Evolutionary conservation across 2,329 filamentous ascomycete genomes (phyloP).

Genomic region (Xylariaceae sp.): DNA sequence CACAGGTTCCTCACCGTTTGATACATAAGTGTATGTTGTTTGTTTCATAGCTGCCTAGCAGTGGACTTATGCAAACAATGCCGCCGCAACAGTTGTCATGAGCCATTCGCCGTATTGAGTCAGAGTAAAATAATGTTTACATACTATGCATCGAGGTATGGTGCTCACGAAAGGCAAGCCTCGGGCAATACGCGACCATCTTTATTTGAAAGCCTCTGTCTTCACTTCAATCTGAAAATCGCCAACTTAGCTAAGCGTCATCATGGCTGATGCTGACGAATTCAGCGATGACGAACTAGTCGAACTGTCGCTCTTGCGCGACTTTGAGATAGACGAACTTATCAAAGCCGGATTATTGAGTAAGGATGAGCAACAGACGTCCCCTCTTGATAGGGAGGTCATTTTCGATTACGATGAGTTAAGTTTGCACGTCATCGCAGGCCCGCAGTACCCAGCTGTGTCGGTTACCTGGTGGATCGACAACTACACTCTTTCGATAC

Average conservation of each 20-base stretch:
- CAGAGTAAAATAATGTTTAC: not conserved
- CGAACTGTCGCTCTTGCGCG: conserved; percentile 33
- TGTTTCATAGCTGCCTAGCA: no score
- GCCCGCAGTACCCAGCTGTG: conserved; percentile 27
- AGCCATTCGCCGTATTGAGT: conserved; percentile 13
- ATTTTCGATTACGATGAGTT: conserved; percentile 29
- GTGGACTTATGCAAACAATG: no score
- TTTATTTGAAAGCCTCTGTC: not conserved
- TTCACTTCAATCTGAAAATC: not conserved
- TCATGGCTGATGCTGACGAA: conserved; percentile 8
- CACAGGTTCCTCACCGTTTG: no score
- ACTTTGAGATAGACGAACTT: conserved; percentile 35
- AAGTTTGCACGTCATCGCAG: conserved; percentile 28
- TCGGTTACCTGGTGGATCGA: conserved; percentile 25
- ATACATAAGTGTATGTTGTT: no score
- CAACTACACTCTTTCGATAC: conserved; percentile 21
- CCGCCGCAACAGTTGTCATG: not conserved
- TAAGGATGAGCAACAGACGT: conserved; percentile 21
- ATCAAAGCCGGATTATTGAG: conserved; percentile 27
- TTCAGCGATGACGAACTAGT: conserved; percentile 32
- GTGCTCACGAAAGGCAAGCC: not conserved
- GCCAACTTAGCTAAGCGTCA: no score
- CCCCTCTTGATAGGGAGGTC: conserved; percentile 24
- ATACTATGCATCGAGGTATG: not conserved
- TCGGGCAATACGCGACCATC: not conserved